A percentile compares a stretch with the other conserved stretches of the same genome.
Evolutionary conservation across 192 early-diverging fungal species (phyloP).

Genomic region (Coemansia sp.): DNA sequence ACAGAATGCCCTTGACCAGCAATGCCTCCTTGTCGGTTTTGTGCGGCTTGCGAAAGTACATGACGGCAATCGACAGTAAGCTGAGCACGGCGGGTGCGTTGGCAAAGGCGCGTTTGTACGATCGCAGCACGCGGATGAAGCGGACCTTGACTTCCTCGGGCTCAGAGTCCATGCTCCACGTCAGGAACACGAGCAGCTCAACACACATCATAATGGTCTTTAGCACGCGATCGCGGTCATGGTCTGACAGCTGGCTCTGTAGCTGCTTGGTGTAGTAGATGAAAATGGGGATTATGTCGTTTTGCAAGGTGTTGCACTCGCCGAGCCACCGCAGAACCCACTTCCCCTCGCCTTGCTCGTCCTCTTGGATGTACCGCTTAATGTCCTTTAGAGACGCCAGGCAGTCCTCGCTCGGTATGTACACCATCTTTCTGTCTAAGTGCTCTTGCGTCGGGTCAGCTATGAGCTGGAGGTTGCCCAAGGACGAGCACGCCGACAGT

Average conservation of each 20-base stretch:
- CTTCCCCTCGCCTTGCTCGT: constrained; percentile 67
- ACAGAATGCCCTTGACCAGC: constrained; percentile 62
- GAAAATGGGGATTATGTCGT: constrained; percentile 81
- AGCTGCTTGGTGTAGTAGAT: constrained; percentile 45
- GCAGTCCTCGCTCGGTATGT: constrained; percentile 83
- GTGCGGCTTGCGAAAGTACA: constrained; percentile 25
- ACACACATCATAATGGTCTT: constrained; percentile 58
- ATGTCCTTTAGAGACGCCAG: constrained; percentile 85
- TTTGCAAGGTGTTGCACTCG: constrained; percentile 74
- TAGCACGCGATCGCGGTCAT: constrained; percentile 23
- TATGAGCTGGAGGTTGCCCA: constrained; percentile 74
- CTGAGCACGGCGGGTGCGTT: constrained; percentile 21
- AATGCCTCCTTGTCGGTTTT: constrained; percentile 34
- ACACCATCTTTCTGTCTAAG: constrained; percentile 54
- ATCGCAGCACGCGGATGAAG: constrained; percentile 60
- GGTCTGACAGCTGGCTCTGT: constrained; percentile 15
- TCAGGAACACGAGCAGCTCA: constrained; percentile 88
- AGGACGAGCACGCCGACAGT: constrained; percentile 79
- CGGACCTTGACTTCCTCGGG: constrained; percentile 40
- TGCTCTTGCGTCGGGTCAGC: constrained; percentile 6
- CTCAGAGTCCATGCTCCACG: constrained; percentile 76
- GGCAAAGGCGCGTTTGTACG: constrained; percentile 78
- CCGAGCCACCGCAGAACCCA: constrained; percentile 69
- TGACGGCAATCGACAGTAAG: constrained; percentile 34
- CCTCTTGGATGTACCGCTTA: constrained; percentile 80